phyloP scores from a whole-genome alignment of 371 early-diverging fungal genomes.

The Mucor irregularis region DNA sequence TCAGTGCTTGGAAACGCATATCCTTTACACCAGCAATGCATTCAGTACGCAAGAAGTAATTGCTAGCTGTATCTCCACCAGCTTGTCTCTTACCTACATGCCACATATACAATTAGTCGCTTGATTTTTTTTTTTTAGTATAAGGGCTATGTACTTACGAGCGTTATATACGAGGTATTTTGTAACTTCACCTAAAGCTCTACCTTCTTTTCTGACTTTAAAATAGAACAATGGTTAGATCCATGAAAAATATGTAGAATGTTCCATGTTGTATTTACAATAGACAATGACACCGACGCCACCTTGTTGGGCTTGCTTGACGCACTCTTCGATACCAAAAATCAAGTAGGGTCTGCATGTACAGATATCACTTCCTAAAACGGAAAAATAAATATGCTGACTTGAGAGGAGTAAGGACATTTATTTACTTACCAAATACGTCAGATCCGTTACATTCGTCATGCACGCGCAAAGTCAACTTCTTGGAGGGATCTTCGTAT shows the following conservation, averaged over 20 bases:
- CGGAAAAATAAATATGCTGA: background rate
- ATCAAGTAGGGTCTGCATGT: constrained; percentile 95
- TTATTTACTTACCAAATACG: constrained; percentile 73
- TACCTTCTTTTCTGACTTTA: constrained; percentile 89
- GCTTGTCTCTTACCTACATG: constrained; percentile 67
- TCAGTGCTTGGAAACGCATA: constrained; percentile 96
- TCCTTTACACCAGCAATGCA: constrained; percentile 97
- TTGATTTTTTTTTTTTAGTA: background rate
- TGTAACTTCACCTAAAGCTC: constrained; percentile 95
- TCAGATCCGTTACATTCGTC: constrained; percentile 95
- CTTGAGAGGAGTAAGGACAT: constrained; percentile 15
- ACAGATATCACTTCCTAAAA: constrained; percentile 80
- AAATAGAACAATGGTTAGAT: background rate
- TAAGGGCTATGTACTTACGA: constrained; percentile 70
- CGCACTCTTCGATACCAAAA: constrained; percentile 91
- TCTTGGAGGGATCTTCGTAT: constrained; percentile 76
- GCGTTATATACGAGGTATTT: constrained; percentile 97
- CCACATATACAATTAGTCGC: background rate
- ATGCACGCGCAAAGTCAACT: constrained; percentile 88
- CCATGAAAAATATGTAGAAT: background rate
- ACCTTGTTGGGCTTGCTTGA: constrained; percentile 88
- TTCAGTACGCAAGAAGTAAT: constrained; percentile 91
- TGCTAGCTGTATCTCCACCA: constrained; percentile 90
- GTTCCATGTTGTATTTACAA: constrained; percentile 53
- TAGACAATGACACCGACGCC: constrained; percentile 95